Evolutionary conservation across 371 early-diverging fungal species (phyloP), one percentile per base, ranked within the genome.

Genomic region (Capillidium heterosporum): DNA sequence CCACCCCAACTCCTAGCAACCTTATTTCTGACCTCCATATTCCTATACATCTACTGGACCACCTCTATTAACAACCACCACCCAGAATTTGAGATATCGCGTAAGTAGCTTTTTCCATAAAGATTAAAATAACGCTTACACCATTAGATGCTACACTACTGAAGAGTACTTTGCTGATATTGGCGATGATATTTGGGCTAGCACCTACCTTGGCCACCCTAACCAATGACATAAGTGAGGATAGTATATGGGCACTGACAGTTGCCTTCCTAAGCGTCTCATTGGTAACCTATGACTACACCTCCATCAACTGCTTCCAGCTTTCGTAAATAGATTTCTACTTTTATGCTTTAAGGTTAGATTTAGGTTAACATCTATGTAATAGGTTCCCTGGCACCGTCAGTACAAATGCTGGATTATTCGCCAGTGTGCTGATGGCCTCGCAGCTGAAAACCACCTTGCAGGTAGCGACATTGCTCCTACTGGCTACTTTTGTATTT

Each of bases 231-330:
- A 93, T 80, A 5, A 87, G 87, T 52, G 76, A 76, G 56, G 98
- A 97, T 65, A 86, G 95, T 0, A 91, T 97, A 27, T 97, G 89
- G 86, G 91, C 95, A 0, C 65, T 95, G 59, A 81, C 91, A 0
- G 80, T 81, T 1, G 70, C 83, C 7, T 71, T 91, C 49, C 87
- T 97, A 60, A 63, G 87, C 2, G 80, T 77, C 26, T 92, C 93
- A 65, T 62, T 92, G 32, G 67, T 89, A 2, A 91, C 92, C 58
- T 87, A 90, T 62, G 92, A 95, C 66, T 96, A 92, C 66, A 75
- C 78, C 28, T 66, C 80, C 4, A 64, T 66, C 47, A 67, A 53
- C 48, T 57, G 68, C 57, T 65, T 64, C 28, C 58, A 63, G 32
- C 70, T 78, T 28, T 71, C 74, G 82, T 78, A 72, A 61, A 62